Base-by-base conservation (phyloP, 176 grass and related monocot species). In the Lolium rigidum region DNA sequence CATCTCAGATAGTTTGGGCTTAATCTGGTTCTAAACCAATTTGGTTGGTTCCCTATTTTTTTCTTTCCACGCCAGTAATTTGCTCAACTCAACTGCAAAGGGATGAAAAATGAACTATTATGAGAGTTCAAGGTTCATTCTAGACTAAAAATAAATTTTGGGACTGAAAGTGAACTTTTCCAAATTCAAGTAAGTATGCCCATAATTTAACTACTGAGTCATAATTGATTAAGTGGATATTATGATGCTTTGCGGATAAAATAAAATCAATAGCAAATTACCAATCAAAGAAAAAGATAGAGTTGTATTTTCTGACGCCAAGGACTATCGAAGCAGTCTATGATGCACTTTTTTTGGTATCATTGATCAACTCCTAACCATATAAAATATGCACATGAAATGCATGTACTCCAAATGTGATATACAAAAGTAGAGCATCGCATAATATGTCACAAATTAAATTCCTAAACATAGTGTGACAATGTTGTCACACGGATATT, bases 381-480 rank as follows among this genome's bases (percentile, higher is more conserved):
- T 22, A 78, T 14, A 88, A 62, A 47, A 67, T 80, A 39, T 38
- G 41, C 3, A 16, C 1, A 74, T 4, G 67, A 47, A 70, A 71
- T 64, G 51, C 10, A 54, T 60, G 21, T 31, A 44, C 9, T 71
- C 47, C 22, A 68, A 82, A 82, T 64, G 18, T 47, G 47, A 17
- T 17, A 20, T 47, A 8, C 18, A 82, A 46, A 89, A 68, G 28
- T 8, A 82, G 14, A 70, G 10, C 5, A 39, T 52, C 16, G 10
- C 7, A 82, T 67, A 90, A 77, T 22, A 10, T 52, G 13, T 61
- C 25, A 44, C n/a, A 18, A 5, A 38, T 83, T 64, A 62, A 12
- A 50, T 70, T 59, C 21, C 13, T 38, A 76, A 59, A 26, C 49
- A 46, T 75, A 43, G 10, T 70, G 18, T 41, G 39, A 14, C 7